Percentiles rank a stretch among this genome's conserved stretches.
Evolutionary conservation across 176 grass and related monocot species (phyloP).

Genomic region (Elaeis guineensis): DNA sequence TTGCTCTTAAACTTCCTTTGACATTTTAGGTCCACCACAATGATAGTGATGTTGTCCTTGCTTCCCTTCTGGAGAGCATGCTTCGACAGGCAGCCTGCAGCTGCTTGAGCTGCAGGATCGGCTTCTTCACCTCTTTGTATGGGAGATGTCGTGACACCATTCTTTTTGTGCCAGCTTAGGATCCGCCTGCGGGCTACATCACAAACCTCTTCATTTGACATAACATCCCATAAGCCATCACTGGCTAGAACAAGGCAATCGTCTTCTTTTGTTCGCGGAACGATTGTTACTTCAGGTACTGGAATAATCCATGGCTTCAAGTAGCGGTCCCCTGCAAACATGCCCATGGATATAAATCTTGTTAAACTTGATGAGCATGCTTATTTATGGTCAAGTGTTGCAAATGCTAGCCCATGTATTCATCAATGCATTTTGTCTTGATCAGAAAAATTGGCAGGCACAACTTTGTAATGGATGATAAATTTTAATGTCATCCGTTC

Average conservation of each 20-base stretch:
- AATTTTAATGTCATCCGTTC: too few relatives aligned
- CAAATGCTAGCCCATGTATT: too few relatives aligned
- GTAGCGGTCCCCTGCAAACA: conserved; percentile 53
- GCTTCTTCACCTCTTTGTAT: conserved; percentile 30
- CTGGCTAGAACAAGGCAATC: conserved; percentile 79
- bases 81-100: conserved; percentile 50
- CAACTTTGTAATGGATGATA: too few relatives aligned
- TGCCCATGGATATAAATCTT: too few relatives aligned
- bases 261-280: conserved; percentile 51
- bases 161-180: conserved; percentile 83
- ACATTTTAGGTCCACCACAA: conserved; percentile 70
- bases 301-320: conserved; percentile 64
- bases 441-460: too few relatives aligned
- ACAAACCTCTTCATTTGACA: conserved; percentile 79
- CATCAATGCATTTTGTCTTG: too few relatives aligned
- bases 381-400: too few relatives aligned
- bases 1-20: conserved; percentile 67
- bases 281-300: conserved; percentile 53
- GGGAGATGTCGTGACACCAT: conserved; percentile 16
- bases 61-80: conserved; percentile 75
- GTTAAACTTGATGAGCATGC: too few relatives aligned
- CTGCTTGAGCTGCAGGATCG: conserved; percentile 66
- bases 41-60: conserved; percentile 72
- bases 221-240: conserved; percentile 76
- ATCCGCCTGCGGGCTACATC: conserved; percentile 59